Evolutionary conservation across 2,329 filamentous ascomycete genomes (phyloP), one percentile per base, ranked within the genome.

Genomic region (Colletotrichum cordylinicola): DNA sequence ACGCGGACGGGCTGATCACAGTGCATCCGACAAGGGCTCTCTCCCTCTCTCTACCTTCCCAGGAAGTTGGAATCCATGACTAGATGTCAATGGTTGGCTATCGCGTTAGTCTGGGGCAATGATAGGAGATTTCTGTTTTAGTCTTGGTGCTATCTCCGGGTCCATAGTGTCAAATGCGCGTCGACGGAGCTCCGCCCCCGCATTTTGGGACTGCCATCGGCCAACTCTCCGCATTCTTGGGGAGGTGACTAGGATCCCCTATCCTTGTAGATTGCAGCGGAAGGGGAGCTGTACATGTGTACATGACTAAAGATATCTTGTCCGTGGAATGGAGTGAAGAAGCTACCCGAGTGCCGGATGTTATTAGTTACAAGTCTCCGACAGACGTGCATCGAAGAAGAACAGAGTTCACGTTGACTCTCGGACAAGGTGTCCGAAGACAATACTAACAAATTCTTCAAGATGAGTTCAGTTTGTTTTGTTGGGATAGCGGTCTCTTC

Each of bases 151-250:
- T 72, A 67, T 72, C 60, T 58, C 48, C 43, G 56, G 56, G 13
- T 29, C 55, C 55, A 58, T 58, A 58, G 16, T 35, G 55, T 21
- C 52, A 21, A 33, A 58, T 72, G 70, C 70, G 31, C 10, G 29
- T 58, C 37, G 55, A 72, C 70, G 70, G 70, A 67, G 70, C 70
- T 72, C 70, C 70, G 62, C 64, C 70, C 70, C 70, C 70, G 70
- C 70, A 72, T 72, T 72, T 52, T 55, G 37, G 43, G n/a, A 66
- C 58, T 52, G 48, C 48, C 60, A 27, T 58, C 43, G 43, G 52
- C 31, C 31, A 66, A 66, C 58, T 31, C 31, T 71, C 69, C 58
- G 69, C 69, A 58, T 33, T 66, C 29, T 64, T 70, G 24, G 67
- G 58, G 29, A 43, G 35, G 37, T 24, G 58, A 70, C 35, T 24